These are phyloP conservation scores for Podaxis rugospora DNA, from an alignment of 768 basidiomycete genomes.

Conservation along the genomic window DNA sequence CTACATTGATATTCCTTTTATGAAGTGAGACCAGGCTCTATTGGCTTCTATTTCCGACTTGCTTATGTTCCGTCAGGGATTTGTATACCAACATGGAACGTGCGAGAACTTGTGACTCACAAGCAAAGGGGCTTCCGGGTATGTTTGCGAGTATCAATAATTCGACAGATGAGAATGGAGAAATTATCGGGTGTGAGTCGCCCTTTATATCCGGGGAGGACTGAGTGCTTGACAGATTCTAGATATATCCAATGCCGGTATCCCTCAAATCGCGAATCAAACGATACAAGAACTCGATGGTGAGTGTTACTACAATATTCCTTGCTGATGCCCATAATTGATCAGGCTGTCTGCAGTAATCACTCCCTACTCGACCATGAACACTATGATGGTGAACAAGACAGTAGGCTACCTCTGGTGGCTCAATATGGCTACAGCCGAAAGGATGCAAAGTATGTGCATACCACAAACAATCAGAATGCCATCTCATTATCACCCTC, in stretches of 20 bases:
- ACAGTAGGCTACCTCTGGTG: constrained; percentile 19
- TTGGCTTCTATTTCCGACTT: background rate
- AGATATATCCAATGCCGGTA: constrained; percentile 22
- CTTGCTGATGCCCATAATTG: background rate
- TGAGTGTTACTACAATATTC: background rate
- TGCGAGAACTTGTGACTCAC: constrained; percentile 20
- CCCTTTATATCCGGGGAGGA: background rate
- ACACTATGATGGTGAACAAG: constrained; percentile 19
- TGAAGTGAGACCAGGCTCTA: constrained; percentile 10
- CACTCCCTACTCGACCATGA: constrained; percentile 21
- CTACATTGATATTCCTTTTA: constrained; percentile 18
- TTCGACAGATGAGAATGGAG: constrained; percentile 19
- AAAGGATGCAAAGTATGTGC: constrained; percentile 19
- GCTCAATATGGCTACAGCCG: constrained; percentile 19
- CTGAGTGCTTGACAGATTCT: background rate
- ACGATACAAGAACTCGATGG: constrained; percentile 22
- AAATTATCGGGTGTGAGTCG: constrained; percentile 19
- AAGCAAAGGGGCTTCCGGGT: constrained; percentile 15
- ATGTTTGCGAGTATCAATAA: constrained; percentile 23
- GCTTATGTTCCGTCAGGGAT: constrained; percentile 2
- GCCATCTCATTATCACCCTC: background rate
- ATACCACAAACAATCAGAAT: background rate
- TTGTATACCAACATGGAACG: constrained; percentile 20
- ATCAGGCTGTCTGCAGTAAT: constrained; percentile 11
- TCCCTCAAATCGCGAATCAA: constrained; percentile 20